phyloP scores from a whole-genome alignment of 495 filamentous ascomycete genomes.

The Penicillium odoratum region DNA sequence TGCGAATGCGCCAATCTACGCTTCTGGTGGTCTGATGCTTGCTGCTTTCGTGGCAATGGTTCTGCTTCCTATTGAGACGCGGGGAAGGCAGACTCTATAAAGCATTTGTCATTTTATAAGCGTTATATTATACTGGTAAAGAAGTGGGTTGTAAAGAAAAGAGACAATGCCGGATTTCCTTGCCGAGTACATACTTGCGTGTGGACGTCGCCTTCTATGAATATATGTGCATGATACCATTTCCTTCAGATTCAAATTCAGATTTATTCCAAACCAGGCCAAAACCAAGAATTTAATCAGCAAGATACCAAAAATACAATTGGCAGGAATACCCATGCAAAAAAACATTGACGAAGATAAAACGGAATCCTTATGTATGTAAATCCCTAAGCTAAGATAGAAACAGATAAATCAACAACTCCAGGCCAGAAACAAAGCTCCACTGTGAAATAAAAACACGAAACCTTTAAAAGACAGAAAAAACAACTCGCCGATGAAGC shows the following conservation, averaged over 20 bases:
- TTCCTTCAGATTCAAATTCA: constrained; percentile 6
- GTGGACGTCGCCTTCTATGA: background rate
- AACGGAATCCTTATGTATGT: background rate
- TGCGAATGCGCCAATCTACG: constrained; percentile 53
- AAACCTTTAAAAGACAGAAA: background rate
- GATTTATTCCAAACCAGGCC: no score
- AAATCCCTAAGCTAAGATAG: background rate
- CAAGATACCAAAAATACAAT: no score
- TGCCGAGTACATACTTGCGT: no score
- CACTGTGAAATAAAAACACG: background rate
- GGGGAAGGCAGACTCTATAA: constrained; percentile 50
- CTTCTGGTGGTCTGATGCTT: constrained; percentile 51
- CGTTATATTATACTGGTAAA: background rate
- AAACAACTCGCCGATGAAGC: background rate
- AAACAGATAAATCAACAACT: constrained; percentile 1
- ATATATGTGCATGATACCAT: constrained; percentile 22
- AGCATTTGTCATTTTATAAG: background rate
- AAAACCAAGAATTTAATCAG: background rate
- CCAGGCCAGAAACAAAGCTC: constrained; percentile 3
- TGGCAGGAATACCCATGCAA: no score
- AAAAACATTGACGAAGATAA: background rate
- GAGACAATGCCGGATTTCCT: background rate
- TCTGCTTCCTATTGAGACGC: constrained; percentile 54
- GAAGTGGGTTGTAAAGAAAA: background rate
- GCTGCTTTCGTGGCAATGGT: constrained; percentile 54